phyloP scores from a whole-genome alignment of 257 asterid species.

The Verbena officinalis region DNA sequence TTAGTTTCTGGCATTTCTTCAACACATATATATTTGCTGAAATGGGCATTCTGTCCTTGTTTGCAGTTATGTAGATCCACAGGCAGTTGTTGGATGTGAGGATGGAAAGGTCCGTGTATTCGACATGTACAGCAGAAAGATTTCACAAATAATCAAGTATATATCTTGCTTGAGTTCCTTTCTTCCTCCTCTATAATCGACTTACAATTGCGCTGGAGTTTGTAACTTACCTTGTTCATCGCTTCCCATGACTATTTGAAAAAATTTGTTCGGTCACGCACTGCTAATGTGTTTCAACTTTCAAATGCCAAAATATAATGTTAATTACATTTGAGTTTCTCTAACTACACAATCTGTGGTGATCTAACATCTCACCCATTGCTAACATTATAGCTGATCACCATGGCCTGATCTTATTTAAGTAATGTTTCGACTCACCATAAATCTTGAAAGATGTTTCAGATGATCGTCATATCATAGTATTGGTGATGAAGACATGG shows the following conservation, averaged over 20 bases:
- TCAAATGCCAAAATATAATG: background rate
- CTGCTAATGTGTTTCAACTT: slow-evolving; percentile 11
- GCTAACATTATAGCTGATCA: background rate
- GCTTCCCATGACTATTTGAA: slow-evolving; percentile 1
- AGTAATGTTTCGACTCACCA: background rate
- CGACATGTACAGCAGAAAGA: slow-evolving; percentile 93
- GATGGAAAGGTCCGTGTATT: slow-evolving; percentile 90
- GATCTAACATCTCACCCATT: background rate
- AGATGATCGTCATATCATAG: slow-evolving; percentile 8
- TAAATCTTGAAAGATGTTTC: slow-evolving; percentile 17
- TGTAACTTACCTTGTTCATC: slow-evolving; percentile 16
- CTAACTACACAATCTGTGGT: background rate
- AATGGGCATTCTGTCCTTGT: slow-evolving; percentile 14
- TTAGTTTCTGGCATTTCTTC: background rate
- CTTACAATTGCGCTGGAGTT: background rate
- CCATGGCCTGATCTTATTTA: background rate
- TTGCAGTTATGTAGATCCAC: slow-evolving; percentile 90
- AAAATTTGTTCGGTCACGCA: slow-evolving; percentile 3
- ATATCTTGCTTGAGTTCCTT: slow-evolving; percentile 20
- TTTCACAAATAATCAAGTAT: slow-evolving; percentile 84
- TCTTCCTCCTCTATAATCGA: slow-evolving; percentile 14
- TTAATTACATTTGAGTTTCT: background rate
- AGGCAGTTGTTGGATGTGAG: slow-evolving; percentile 89
- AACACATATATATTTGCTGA: slow-evolving; percentile 9
- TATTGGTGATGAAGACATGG: slow-evolving; percentile 11